A percentile compares a stretch with the other conserved stretches of the same genome.
Conservation (phyloP, 75 land plant genomes). For the Cryptomeria japonica region DNA sequence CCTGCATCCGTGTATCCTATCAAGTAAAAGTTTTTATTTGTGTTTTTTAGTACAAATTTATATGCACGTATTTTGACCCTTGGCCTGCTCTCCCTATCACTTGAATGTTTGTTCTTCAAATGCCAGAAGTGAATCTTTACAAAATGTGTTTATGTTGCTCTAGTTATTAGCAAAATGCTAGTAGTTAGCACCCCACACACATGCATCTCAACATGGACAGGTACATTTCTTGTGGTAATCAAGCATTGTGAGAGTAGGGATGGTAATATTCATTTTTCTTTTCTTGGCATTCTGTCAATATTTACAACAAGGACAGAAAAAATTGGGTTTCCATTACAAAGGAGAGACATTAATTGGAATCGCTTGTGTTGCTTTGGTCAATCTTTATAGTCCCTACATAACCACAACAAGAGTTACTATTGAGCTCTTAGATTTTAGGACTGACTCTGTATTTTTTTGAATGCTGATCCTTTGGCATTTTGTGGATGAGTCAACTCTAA, state of each 20-base stretch:
- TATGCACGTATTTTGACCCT: not conserved
- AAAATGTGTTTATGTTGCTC: not conserved
- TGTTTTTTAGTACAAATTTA: constrained; percentile 2
- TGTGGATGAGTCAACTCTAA: not conserved
- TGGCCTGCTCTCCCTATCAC: too few species aligned
- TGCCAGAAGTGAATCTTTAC: not conserved
- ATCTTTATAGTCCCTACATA: not conserved
- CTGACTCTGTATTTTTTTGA: not conserved
- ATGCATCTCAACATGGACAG: not conserved
- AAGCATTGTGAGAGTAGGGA: not conserved
- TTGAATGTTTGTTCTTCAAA: not conserved
- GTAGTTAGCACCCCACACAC: not conserved
- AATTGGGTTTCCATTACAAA: not conserved
- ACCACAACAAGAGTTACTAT: not conserved
- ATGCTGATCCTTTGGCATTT: not conserved
- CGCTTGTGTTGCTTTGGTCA: not conserved
- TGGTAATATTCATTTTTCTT: not conserved
- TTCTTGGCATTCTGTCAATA: not conserved
- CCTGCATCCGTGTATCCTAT: constrained; percentile 9
- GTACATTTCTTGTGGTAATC: not conserved
- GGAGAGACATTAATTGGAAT: not conserved
- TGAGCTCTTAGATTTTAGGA: not conserved
- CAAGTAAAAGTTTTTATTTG: not conserved
- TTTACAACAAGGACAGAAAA: not conserved
- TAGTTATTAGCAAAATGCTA: not conserved